Percentiles rank a stretch among this genome's conserved stretches.
Evolutionary conservation across 1,284 basidiomycete species (phyloP).

Genomic region (Irpex lacteus): DNA sequence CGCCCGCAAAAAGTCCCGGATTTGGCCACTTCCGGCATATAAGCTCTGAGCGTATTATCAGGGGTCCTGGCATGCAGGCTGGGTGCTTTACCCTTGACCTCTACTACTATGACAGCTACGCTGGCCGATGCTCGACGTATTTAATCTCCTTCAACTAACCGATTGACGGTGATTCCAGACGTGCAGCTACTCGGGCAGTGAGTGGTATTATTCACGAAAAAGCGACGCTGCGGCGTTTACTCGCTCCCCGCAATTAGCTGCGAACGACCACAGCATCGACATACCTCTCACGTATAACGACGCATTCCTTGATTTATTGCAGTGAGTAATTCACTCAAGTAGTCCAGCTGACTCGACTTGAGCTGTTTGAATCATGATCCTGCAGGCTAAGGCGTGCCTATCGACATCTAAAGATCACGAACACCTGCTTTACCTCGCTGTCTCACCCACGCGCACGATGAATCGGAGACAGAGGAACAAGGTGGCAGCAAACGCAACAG

Average conservation of each 20-base stretch:
- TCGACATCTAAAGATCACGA: background rate
- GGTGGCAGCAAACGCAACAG: conserved; percentile 7
- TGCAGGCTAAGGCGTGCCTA: background rate
- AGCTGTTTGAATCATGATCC: background rate
- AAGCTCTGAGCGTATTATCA: background rate
- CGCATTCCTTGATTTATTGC: background rate
- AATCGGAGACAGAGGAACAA: conserved; percentile 12
- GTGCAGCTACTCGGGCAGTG: background rate
- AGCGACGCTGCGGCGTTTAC: background rate
- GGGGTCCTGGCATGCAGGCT: background rate
- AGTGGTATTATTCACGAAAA: background rate
- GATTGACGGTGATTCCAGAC: background rate
- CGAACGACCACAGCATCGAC: background rate
- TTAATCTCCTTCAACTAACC: background rate
- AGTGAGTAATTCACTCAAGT: background rate
- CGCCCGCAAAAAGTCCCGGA: background rate
- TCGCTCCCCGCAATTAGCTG: background rate
- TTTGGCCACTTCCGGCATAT: background rate
- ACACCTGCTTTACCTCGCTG: background rate
- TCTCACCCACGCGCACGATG: conserved; percentile 3
- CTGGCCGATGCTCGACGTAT: background rate
- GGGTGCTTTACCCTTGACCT: background rate
- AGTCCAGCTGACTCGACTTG: background rate
- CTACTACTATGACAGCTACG: background rate
- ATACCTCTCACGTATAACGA: background rate